A percentile compares a stretch with the other conserved stretches of the same genome.
Evolutionary conservation across 1,139 yeast species (phyloP).

Genomic region (Candida pseudoviswanathii): DNA sequence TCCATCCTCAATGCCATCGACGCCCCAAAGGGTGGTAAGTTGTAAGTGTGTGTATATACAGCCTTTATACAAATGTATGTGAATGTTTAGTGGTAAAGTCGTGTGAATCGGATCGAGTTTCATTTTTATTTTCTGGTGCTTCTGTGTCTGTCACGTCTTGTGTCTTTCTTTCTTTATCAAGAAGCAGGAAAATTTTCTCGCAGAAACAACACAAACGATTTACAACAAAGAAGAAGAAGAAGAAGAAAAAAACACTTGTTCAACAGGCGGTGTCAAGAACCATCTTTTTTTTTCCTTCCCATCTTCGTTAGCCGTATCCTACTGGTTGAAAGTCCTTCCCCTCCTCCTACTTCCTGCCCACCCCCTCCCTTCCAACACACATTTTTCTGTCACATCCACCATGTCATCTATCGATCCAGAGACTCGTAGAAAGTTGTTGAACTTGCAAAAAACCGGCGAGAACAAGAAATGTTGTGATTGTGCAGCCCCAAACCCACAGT

Average conservation of each 20-base stretch:
- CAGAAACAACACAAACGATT: background rate
- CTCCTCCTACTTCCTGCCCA: background rate
- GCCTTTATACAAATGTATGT: no score
- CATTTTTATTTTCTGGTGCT: no score
- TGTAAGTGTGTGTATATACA: conserved; percentile 11
- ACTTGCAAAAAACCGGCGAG: conserved; percentile 76
- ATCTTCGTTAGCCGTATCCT: background rate
- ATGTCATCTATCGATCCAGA: conserved; percentile 76
- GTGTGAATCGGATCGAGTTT: no score
- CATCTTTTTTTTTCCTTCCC: background rate
- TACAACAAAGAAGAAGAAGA: background rate
- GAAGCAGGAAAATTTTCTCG: background rate
- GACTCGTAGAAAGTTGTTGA: conserved; percentile 77
- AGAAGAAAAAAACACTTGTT: background rate
- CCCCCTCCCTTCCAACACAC: background rate
- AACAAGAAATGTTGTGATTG: conserved; percentile 95
- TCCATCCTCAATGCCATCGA: conserved; percentile 29
- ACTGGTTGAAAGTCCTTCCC: background rate
- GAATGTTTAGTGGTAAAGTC: no score
- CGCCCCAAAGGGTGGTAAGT: conserved; percentile 20
- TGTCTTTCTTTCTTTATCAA: background rate
- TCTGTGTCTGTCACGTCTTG: no score
- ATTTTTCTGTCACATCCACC: background rate
- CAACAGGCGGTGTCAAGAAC: background rate
- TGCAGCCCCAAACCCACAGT: conserved; percentile 93